Base-by-base conservation (phyloP, 345 rosid genomes). In the Turnera subulata region DNA sequence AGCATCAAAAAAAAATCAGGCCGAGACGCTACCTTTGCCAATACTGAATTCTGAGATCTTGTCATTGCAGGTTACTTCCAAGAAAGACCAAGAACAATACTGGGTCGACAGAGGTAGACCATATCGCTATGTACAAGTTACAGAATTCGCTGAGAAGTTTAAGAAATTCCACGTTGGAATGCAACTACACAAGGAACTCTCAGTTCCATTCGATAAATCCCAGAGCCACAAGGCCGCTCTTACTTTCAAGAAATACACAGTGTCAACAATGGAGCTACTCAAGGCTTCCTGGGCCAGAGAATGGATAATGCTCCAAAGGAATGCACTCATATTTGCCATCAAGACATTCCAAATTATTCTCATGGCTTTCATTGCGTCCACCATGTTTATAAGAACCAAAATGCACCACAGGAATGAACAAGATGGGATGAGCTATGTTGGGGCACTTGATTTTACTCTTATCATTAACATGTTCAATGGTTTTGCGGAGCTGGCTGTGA, bases 41-140 rank as follows among this genome's bases (percentile, higher is more conserved):
- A n/a, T n/a, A n/a, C n/a, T n/a, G n/a, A n/a, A n/a, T n/a, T n/a
- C n/a, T n/a, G n/a, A n/a, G n/a, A n/a, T n/a, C n/a, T n/a, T n/a
- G n/a, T 29, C 35, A 8, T 29, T 8, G 8, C 75, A 92, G 98
- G 97, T 89, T 51, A 82, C 91, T 1, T 93, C 96, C 51, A 86
- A 59, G 65, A 93, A 89, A 72, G 97, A 93, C 73, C 97, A 89
- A 67, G 88, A 83, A 55, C 99, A 89, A 56, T 93, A 89, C 47
- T 89, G 96, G 97, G 76, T 66, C 21, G 82, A 86, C 54, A 75
- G 61, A 52, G 75, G 22, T 45, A 79, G 55, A 50, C 91, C 89
- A 6, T 89, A 89, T 76, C 69, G 75, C 55, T 93, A 73, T 73
- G 61, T 83, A 22, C 18, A 88, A 39, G 94, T 89, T 2, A 20